phyloP scores from a whole-genome alignment of 2,329 filamentous ascomycete species.

The Fusarium liriodendri region DNA sequence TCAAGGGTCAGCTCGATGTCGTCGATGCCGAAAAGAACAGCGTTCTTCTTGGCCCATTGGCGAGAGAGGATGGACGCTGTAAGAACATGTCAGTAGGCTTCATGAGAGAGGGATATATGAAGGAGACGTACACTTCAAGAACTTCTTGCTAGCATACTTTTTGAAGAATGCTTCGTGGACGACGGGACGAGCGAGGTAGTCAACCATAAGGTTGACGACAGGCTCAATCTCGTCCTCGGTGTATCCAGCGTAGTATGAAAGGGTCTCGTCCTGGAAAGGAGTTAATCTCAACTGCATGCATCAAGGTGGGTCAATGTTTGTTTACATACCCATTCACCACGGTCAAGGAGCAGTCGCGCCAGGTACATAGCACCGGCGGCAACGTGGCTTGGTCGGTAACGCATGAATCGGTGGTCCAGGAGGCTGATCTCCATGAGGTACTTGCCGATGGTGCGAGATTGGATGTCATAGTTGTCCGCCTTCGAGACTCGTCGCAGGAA shows the following conservation, averaged over 20 bases:
- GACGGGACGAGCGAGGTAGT: conserved; percentile 92
- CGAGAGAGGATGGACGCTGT: conserved; percentile 90
- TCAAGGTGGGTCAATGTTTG: not conserved
- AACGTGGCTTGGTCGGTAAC: conserved; percentile 87
- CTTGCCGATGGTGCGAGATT: conserved; percentile 96
- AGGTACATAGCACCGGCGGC: conserved; percentile 96
- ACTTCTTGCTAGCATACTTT: conserved; percentile 99
- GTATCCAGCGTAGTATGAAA: conserved; percentile 93
- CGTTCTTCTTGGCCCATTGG: conserved; percentile 91
- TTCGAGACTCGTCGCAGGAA: conserved; percentile 98
- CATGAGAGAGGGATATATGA: not conserved
- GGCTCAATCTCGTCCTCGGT: conserved; percentile 92
- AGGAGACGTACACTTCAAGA: conserved; percentile 86
- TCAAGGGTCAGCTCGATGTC: conserved; percentile 63
- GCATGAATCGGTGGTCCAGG: conserved; percentile 93
- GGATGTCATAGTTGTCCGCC: conserved; percentile 99
- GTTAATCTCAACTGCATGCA: conserved; percentile 44
- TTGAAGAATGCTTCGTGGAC: conserved; percentile 98
- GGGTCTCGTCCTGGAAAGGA: conserved; percentile 75
- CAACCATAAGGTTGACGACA: conserved; percentile 93
- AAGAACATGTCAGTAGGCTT: conserved; percentile 25
- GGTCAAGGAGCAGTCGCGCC: conserved; percentile 87
- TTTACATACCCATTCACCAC: conserved; percentile 87
- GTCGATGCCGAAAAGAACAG: conserved; percentile 64
- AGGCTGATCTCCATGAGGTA: conserved; percentile 98